Evolutionary conservation across 169 alveolate species (phyloP).

Genomic region (Plasmodium adleri): DNA sequence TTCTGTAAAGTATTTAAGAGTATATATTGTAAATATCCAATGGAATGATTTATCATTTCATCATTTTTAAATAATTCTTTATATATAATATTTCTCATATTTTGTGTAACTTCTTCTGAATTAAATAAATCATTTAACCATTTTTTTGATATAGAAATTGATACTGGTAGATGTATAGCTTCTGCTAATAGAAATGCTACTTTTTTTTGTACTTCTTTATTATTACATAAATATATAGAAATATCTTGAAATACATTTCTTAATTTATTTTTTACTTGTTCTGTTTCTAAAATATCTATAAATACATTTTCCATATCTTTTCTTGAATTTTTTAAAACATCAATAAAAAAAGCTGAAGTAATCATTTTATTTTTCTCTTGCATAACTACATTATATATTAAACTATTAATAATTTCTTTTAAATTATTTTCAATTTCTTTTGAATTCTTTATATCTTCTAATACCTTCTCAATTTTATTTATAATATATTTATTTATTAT

Average conservation of each 20-base stretch:
- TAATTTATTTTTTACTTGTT: constrained; percentile 10
- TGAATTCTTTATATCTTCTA: constrained; percentile 23
- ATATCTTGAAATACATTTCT: constrained; percentile 1
- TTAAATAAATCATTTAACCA: constrained; percentile 30
- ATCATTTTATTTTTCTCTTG: constrained; percentile 29
- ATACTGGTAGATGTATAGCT: constrained; percentile 31
- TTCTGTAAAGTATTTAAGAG: constrained; percentile 1
- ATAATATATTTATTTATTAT: constrained; percentile 7
- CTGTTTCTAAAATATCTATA: constrained; percentile 24
- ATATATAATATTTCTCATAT: constrained; percentile 25
- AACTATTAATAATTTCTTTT: constrained; percentile 10
- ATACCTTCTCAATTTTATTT: neutral
- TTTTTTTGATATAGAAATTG: constrained; percentile 3
- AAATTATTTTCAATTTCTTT: neutral
- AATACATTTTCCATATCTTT: constrained; percentile 7
- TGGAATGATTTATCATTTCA: constrained; percentile 23
- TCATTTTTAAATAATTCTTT: constrained; percentile 38
- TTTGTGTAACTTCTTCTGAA: constrained; percentile 13
- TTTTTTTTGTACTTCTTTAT: constrained; percentile 23
- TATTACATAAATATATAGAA: constrained; percentile 8
- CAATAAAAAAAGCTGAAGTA: constrained; percentile 6
- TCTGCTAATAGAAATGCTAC: constrained; percentile 7
- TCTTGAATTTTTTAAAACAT: constrained; percentile 16
- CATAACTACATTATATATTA: neutral
- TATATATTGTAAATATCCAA: constrained; percentile 13